Percentiles rank a stretch among this genome's conserved stretches.
Conservation (phyloP, 148 eudicot genomes). For the Oxyria digyna region DNA sequence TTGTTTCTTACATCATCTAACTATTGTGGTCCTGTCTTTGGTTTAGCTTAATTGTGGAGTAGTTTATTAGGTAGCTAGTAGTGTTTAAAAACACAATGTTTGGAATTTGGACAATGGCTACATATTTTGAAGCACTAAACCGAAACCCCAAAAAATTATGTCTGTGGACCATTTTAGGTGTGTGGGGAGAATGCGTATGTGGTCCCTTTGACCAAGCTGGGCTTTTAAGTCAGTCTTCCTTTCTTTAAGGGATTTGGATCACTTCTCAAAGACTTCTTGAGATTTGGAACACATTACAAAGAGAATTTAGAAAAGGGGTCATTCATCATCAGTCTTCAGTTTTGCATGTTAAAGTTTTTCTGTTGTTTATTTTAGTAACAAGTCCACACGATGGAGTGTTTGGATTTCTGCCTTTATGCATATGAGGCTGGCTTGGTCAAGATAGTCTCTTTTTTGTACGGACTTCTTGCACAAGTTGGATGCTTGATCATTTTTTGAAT, state of each 20-base stretch:
- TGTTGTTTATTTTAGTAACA: background rate
- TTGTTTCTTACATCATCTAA: background rate
- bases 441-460: background rate
- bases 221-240: background rate
- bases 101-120: background rate
- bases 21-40: background rate
- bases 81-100: background rate
- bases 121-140: background rate
- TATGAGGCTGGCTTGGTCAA: background rate
- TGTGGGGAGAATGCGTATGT: background rate
- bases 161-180: background rate
- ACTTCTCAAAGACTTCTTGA: background rate
- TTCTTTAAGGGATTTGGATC: conserved; percentile 4
- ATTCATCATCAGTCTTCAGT: background rate
- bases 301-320: background rate
- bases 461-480: background rate
- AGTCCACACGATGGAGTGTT: background rate
- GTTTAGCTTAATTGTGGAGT: background rate
- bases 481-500: background rate
- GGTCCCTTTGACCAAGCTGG: conserved; percentile 1
- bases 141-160: conserved; percentile 1
- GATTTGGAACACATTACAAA: background rate
- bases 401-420: background rate
- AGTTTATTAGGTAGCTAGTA: no score
- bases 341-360: background rate